phyloP scores from a whole-genome alignment of 2,329 filamentous ascomycete genomes.

The Purpureocillium lavendulum region DNA sequence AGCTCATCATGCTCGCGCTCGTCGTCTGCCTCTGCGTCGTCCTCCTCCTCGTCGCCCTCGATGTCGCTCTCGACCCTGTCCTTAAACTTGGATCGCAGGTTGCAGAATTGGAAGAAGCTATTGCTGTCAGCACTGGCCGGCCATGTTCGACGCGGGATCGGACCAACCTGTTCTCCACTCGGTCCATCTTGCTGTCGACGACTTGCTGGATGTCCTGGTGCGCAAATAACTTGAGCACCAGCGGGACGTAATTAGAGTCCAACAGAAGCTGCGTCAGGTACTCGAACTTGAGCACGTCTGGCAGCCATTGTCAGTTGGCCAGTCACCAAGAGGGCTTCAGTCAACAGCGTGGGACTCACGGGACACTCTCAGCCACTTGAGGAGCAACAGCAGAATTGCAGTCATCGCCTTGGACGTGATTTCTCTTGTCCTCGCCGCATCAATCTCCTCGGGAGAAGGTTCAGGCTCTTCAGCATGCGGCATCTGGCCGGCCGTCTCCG shows the following conservation, averaged over 20 bases:
- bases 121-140: slow-evolving; percentile 10
- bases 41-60: slow-evolving; percentile 11
- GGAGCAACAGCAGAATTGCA: slow-evolving; percentile 74
- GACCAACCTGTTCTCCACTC: slow-evolving; percentile 67
- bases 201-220: slow-evolving; percentile 89
- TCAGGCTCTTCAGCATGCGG: slow-evolving; percentile 33
- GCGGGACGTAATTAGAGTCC: slow-evolving; percentile 88
- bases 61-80: slow-evolving; percentile 21
- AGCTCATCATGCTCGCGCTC: slow-evolving; percentile 21
- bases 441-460: slow-evolving; percentile 64
- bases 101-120: slow-evolving; percentile 90
- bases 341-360: slow-evolving; percentile 48
- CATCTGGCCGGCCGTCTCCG: slow-evolving; percentile 22
- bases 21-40: slow-evolving; percentile 15
- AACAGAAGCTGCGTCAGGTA: slow-evolving; percentile 89
- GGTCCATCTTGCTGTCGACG: slow-evolving; percentile 77
- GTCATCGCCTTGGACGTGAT: slow-evolving; percentile 87
- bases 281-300: slow-evolving; percentile 94
- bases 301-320: too few relatives aligned
- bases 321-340: slow-evolving; percentile 11
- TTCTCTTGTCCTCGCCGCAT: slow-evolving; percentile 73
- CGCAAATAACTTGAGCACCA: slow-evolving; percentile 88
- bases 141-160: neutral
- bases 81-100: slow-evolving; percentile 49
- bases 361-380: slow-evolving; percentile 96